Percentiles rank a stretch among this genome's conserved stretches.
phyloP scores from a whole-genome alignment of 2,329 filamentous ascomycete genomes.

The Parascedosporium putredinis region DNA sequence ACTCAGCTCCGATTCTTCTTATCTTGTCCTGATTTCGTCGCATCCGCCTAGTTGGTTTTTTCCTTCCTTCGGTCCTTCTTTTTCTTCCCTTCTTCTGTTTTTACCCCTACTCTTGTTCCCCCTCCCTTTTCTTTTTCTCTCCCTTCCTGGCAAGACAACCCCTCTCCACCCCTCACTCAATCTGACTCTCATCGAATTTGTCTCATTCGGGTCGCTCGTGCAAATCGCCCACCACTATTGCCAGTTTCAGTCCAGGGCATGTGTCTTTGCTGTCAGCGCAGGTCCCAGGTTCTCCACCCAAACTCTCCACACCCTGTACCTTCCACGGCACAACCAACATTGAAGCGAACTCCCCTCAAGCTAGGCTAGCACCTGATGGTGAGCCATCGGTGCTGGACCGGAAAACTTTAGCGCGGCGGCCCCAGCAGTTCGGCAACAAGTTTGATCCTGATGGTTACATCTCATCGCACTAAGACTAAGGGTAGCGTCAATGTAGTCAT shows the following conservation, averaged over 20 bases:
- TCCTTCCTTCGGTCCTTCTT: not conserved
- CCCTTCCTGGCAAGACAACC: constrained; percentile 1
- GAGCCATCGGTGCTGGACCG: not conserved
- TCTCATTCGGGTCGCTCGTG: too few species aligned
- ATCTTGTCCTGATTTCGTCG: not conserved
- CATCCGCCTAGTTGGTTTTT: too few species aligned
- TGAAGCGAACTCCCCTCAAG: too few species aligned
- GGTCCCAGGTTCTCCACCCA: too few species aligned
- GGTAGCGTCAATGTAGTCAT: not conserved
- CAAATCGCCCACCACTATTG: too few species aligned
- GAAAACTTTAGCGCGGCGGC: not conserved
- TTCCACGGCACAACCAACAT: too few species aligned
- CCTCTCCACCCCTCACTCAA: too few species aligned
- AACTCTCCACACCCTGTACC: too few species aligned
- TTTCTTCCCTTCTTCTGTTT: constrained; percentile 8
- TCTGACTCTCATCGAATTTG: too few species aligned
- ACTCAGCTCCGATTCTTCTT: not conserved
- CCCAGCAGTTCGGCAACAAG: not conserved
- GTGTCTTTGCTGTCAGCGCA: constrained; percentile 1
- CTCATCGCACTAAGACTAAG: not conserved
- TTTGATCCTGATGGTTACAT: constrained; percentile 6
- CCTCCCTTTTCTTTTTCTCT: constrained; percentile 1
- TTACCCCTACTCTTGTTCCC: constrained; percentile 1
- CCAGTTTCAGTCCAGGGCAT: too few species aligned
- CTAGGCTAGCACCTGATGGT: not conserved